Base-by-base conservation (phyloP, 2,329 filamentous ascomycete genomes). In the Raffaelea albimanens region DNA sequence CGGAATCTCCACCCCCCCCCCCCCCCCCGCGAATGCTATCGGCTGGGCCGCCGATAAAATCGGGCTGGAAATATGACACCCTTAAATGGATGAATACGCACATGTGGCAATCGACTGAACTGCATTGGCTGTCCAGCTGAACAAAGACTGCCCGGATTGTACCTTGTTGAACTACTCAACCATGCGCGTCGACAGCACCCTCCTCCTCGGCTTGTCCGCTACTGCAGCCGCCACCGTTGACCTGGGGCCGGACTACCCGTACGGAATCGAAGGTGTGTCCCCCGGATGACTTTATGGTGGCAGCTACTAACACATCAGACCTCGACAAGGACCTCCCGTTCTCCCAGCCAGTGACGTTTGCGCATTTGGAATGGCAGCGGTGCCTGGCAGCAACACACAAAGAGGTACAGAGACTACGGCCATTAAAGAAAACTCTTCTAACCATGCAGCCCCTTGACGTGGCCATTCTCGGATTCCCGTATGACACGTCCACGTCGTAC, bases 401-500 rank as follows among this genome's bases (percentile, higher is more conserved):
- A 10, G 31, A 39, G 10, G 45, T 47, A 25, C 10, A 3, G 14
- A 40, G 21, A 11, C n/a, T 19, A 10, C 25, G 25, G 7, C 7
- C 7, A 29, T 13, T 13, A 29, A 29, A 29, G 7, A 7, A 29
- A 29, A 13, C 13, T 29, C 13, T 29, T 29, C n/a, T n/a, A n/a
- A n/a, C n/a, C n/a, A n/a, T n/a, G 31, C 13, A 47, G 50, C 50
- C 50, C 11, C 38, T 52, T 8, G 53, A 55, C 31, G 47, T 55
- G 36, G 47, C 47, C 33, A 31, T 55, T 11, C 39, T 55, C 9
- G 53, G 53, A 2, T 53, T 53, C 14, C 53, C 53, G 1, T 55
- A 51, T 20, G 53, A 55, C 40, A 55, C 53, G 2, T 48, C 52
- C 4, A 53, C 52, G 5, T 55, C 53, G 3, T 55, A 55, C 41